Evolutionary conservation across 2,329 filamentous ascomycete genomes (phyloP), one percentile per base, ranked within the genome.

Genomic region (Botrytis galanthina): DNA sequence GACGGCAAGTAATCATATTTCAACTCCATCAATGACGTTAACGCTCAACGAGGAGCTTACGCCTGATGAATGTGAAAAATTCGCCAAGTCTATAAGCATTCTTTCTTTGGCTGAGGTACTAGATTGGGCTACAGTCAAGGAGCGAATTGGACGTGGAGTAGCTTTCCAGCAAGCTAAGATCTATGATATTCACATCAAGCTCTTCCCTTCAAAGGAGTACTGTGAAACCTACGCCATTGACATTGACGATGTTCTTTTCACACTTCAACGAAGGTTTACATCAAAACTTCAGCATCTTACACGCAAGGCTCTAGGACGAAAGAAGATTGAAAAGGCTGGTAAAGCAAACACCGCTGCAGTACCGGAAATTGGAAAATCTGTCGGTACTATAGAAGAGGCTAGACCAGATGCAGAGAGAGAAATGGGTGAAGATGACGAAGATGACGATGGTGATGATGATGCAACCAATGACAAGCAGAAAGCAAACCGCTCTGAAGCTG

Each of bases 11-110:
- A 89, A 91, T 70, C 89, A 92, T 63, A 98, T 98, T 75, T 93
- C 94, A 57, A 99, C 96, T 0, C 96, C 96, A 2, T 89, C 90
- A 8, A 97, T 97, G 94, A 96, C 93, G 1, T 86, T 98, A 29
- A 87, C 92, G 63, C 86, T 97, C 44, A 92, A 92, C 78, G 86
- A 90, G 35, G 92, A 94, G 78, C 84, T 97, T 51, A 86, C 90
- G 1, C 84, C 87, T 48, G 87, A 90, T 7, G 88, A 95, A 71
- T 90, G 89, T 14, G 90, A 94, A 79, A 88, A 87, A 66, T 98
- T 99, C 80, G 92, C 95, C 66, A 99, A 99, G 84, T 92, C 91
- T 39, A 97, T 98, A 80, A 97, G 93, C 80, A 90, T 92, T 75
- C 87, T 98, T 62, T 93, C 92, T 6, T 86, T 99, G 61, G 91